These are phyloP conservation scores for Crithidia acanthocephali DNA, from an alignment of 208 protist species.

Conservation along the genomic window DNA sequence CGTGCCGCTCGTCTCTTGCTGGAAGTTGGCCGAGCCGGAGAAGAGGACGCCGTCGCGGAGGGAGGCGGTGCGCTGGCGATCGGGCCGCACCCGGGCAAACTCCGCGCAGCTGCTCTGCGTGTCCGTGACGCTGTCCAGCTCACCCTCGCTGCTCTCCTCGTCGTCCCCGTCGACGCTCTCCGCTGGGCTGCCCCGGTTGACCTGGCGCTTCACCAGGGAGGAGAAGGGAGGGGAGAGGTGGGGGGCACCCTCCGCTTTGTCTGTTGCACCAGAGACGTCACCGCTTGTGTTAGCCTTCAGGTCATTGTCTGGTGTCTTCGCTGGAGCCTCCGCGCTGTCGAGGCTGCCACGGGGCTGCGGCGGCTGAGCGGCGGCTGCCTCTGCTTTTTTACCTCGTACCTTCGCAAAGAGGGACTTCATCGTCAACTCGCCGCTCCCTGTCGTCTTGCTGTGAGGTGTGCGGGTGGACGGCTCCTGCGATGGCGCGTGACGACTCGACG, in stretches of 20 bases:
- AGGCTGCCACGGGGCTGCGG: not conserved
- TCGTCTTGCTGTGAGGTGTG: not conserved
- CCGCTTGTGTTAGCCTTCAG: not conserved
- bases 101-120: constrained; percentile 9
- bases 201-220: not conserved
- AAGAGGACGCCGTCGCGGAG: constrained; percentile 1
- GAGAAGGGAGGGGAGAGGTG: not conserved
- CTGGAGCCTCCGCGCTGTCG: not conserved
- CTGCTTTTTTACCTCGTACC: not conserved
- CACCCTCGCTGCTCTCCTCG: not conserved
- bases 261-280: not conserved
- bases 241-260: not conserved
- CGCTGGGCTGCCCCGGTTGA: not conserved
- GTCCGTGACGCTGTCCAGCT: constrained; percentile 1
- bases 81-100: constrained; percentile 5
- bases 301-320: not conserved
- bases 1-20: not conserved
- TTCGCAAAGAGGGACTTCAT: not conserved
- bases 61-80: constrained; percentile 3
- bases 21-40: not conserved
- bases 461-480: not conserved
- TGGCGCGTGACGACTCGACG: not conserved
- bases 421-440: not conserved
- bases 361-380: not conserved
- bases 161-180: not conserved